Evolutionary conservation across 1,139 yeast species (phyloP).

Genomic region (Yamadazyma dushanensis): DNA sequence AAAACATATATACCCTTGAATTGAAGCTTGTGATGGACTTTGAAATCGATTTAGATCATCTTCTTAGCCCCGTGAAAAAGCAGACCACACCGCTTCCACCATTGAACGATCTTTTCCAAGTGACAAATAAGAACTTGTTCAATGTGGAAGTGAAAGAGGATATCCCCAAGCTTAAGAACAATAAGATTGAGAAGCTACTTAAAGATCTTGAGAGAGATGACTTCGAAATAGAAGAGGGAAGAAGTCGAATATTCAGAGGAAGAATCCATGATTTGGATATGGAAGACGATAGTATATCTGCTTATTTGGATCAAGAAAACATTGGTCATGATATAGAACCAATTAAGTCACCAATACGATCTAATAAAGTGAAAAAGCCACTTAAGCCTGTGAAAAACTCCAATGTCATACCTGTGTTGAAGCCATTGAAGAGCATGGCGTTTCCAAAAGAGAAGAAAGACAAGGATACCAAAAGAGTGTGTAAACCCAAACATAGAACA

Average conservation of each 20-base stretch:
- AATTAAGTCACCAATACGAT: slow-evolving; percentile 20
- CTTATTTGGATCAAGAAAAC: slow-evolving; percentile 40
- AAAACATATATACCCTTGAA: slow-evolving; percentile 18
- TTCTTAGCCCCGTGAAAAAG: slow-evolving; percentile 10
- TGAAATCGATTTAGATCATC: slow-evolving; percentile 24
- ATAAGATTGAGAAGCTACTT: slow-evolving; percentile 40
- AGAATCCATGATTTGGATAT: slow-evolving; percentile 28
- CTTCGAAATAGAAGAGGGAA: slow-evolving; percentile 46
- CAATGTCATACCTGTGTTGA: slow-evolving; percentile 29
- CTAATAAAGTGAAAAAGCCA: slow-evolving; percentile 24
- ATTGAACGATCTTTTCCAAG: slow-evolving; percentile 35
- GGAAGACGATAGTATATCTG: slow-evolving; percentile 30
- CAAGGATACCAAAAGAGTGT: slow-evolving; percentile 23
- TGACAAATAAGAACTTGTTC: slow-evolving; percentile 24
- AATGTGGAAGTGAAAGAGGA: background rate
- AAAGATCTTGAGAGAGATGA: slow-evolving; percentile 27
- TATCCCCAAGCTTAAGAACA: slow-evolving; percentile 21
- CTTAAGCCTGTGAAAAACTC: slow-evolving; percentile 20
- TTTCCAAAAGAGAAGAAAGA: background rate
- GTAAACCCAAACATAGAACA: slow-evolving; percentile 42
- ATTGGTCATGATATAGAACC: slow-evolving; percentile 34
- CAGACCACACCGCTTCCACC: slow-evolving; percentile 1
- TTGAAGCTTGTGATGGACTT: slow-evolving; percentile 16
- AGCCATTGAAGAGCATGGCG: slow-evolving; percentile 18
- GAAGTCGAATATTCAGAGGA: slow-evolving; percentile 46